A percentile compares a stretch with the other conserved stretches of the same genome.
These are phyloP conservation scores for Alternaria gansuensis DNA, from an alignment of 2,329 filamentous ascomycete genomes.

Conservation along the genomic window DNA sequence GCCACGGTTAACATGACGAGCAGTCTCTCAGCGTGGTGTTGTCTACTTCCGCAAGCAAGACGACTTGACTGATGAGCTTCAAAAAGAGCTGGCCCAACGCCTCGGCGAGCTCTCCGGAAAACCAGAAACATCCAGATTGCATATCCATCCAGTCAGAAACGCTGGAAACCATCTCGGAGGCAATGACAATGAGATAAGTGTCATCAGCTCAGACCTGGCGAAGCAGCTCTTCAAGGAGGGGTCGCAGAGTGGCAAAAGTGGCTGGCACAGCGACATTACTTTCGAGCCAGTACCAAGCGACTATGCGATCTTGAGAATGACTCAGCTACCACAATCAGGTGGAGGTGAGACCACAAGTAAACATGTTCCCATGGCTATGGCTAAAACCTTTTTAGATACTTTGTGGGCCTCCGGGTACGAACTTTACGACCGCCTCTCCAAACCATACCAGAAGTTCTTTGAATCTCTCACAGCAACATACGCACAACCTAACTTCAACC, in stretches of 20 bases:
- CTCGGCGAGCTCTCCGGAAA: slow-evolving; percentile 68
- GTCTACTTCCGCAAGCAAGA: slow-evolving; percentile 65
- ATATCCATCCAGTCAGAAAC: slow-evolving; percentile 67
- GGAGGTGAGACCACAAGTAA: slow-evolving; percentile 54
- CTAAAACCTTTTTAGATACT: slow-evolving; percentile 33
- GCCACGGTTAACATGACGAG: not conserved
- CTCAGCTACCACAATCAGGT: slow-evolving; percentile 46
- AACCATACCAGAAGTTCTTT: slow-evolving; percentile 60
- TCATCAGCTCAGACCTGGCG: slow-evolving; percentile 50
- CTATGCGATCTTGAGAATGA: slow-evolving; percentile 50
- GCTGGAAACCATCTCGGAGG: slow-evolving; percentile 56
- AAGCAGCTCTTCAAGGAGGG: slow-evolving; percentile 47
- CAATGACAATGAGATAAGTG: slow-evolving; percentile 52
- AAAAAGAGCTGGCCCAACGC: slow-evolving; percentile 63
- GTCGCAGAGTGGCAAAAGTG: slow-evolving; percentile 58
- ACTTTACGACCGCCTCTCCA: slow-evolving; percentile 60
- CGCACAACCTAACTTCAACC: slow-evolving; percentile 55
- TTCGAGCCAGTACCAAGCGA: slow-evolving; percentile 54
- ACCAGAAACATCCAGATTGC: slow-evolving; percentile 64
- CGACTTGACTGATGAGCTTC: slow-evolving; percentile 60
- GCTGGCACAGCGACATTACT: slow-evolving; percentile 63
- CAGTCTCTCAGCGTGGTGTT: slow-evolving; percentile 63
- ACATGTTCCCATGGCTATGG: not conserved
- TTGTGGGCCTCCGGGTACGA: slow-evolving; percentile 54
- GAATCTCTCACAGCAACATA: slow-evolving; percentile 59